These are phyloP conservation scores for Dactylellina sp. DNA, from an alignment of 2,329 filamentous ascomycete species.

Conservation along the genomic window DNA sequence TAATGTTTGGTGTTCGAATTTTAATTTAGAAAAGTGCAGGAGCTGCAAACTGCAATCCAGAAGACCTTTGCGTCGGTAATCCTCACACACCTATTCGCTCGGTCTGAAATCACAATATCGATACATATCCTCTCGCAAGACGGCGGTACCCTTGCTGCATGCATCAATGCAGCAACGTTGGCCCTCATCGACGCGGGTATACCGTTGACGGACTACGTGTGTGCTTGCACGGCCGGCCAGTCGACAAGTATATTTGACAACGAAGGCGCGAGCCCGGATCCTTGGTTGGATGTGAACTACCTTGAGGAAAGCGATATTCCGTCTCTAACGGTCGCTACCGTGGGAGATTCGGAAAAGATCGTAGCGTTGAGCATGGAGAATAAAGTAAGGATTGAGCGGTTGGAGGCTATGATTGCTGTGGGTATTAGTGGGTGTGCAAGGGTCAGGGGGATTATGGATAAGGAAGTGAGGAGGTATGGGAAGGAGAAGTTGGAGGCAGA, in stretches of 20 bases:
- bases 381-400: conserved; percentile 79
- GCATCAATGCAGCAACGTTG: conserved; percentile 89
- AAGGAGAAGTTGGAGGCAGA: conserved; percentile 72
- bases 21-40: conserved; percentile 75
- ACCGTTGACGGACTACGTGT: conserved; percentile 92
- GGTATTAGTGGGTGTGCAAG: conserved; percentile 92
- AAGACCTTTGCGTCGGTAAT: conserved; percentile 81
- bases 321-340: conserved; percentile 84
- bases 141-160: conserved; percentile 87
- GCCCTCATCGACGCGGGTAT: conserved; percentile 94
- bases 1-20: neutral
- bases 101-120: conserved; percentile 83
- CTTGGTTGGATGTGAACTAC: conserved; percentile 81
- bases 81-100: conserved; percentile 88
- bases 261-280: conserved; percentile 73
- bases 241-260: conserved; percentile 64
- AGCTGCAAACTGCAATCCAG: conserved; percentile 82
- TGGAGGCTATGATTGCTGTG: conserved; percentile 93
- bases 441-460: conserved; percentile 82
- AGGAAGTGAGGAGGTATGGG: conserved; percentile 79
- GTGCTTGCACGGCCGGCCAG: conserved; percentile 86
- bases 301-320: conserved; percentile 89
- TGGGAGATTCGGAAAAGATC: conserved; percentile 79
- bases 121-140: conserved; percentile 91
- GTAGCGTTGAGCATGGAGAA: conserved; percentile 87